phyloP scores from a whole-genome alignment of 768 basidiomycete species.

The Xerocomus brunneocitrinus region DNA sequence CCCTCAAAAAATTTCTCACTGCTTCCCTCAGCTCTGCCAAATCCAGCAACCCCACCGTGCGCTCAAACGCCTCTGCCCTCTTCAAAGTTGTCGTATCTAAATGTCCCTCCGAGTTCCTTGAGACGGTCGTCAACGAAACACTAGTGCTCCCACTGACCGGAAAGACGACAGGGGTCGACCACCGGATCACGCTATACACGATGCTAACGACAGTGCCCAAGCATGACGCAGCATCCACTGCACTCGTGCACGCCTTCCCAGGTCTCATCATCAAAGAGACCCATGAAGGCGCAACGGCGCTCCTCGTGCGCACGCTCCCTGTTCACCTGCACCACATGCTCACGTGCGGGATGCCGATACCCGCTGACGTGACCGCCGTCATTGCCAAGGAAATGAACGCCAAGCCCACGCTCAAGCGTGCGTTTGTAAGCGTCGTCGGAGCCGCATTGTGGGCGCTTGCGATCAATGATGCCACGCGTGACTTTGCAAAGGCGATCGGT shows the following conservation, averaged over 20 bases:
- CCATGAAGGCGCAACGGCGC: conserved; percentile 58
- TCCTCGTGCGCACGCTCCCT: conserved; percentile 52
- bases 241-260: conserved; percentile 37
- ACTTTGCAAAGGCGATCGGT: conserved; percentile 51
- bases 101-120: conserved; percentile 35
- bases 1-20: conserved; percentile 52
- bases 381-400: conserved; percentile 71
- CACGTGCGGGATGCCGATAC: conserved; percentile 35
- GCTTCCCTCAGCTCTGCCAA: conserved; percentile 66
- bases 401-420: conserved; percentile 58
- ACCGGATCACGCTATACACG: conserved; percentile 73
- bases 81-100: conserved; percentile 46
- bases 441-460: conserved; percentile 47
- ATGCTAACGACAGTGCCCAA: conserved; percentile 62
- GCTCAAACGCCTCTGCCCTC: conserved; percentile 51
- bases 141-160: conserved; percentile 72
- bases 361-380: conserved; percentile 41
- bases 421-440: conserved; percentile 63
- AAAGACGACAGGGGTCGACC: conserved; percentile 85
- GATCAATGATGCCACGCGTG: conserved; percentile 37
- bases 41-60: conserved; percentile 62
- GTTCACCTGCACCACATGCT: conserved; percentile 59
- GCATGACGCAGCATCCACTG: conserved; percentile 44
- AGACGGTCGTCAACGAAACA: conserved; percentile 56
- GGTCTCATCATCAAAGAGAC: conserved; percentile 67